These are phyloP conservation scores for Gleditsia sinensis DNA, from an alignment of 306 rosid species.

Conservation along the genomic window DNA sequence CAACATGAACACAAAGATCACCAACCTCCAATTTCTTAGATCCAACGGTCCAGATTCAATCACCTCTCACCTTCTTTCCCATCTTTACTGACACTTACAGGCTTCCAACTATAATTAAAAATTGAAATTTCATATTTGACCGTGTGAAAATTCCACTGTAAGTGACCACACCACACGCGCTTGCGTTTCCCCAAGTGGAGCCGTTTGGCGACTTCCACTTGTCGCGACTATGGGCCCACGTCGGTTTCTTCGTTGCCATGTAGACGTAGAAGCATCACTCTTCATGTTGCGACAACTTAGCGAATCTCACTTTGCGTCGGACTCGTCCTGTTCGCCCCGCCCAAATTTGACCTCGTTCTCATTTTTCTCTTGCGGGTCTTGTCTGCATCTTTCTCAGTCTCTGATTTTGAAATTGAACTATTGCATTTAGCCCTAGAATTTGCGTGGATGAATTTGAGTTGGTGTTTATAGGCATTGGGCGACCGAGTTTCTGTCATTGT, in stretches of 20 bases:
- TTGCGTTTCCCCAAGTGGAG: neutral
- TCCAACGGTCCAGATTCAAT: neutral
- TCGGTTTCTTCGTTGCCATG: neutral
- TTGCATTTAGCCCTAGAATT: constrained; percentile 19
- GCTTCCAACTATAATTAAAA: neutral
- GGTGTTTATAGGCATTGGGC: constrained; percentile 33
- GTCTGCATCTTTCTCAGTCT: neutral
- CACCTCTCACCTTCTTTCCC: neutral
- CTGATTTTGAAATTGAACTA: neutral
- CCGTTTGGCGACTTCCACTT: neutral
- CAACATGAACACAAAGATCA: neutral
- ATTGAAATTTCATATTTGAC: neutral
- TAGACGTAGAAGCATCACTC: constrained; percentile 25
- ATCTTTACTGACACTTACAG: neutral
- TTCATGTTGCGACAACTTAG: constrained; percentile 46
- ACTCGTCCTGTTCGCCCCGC: constrained; percentile 41
- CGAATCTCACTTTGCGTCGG: constrained; percentile 29
- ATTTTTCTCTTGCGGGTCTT: neutral
- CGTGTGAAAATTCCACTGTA: neutral
- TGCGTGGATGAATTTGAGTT: constrained; percentile 1
- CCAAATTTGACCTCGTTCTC: constrained; percentile 47
- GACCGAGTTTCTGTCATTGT: neutral
- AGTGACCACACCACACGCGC: neutral
- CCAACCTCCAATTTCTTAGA: neutral
- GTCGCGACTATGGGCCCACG: neutral